Evolutionary conservation across 2,329 filamentous ascomycete genomes (phyloP), one percentile per base, ranked within the genome.

Genomic region (Elsinoe arachidis): DNA sequence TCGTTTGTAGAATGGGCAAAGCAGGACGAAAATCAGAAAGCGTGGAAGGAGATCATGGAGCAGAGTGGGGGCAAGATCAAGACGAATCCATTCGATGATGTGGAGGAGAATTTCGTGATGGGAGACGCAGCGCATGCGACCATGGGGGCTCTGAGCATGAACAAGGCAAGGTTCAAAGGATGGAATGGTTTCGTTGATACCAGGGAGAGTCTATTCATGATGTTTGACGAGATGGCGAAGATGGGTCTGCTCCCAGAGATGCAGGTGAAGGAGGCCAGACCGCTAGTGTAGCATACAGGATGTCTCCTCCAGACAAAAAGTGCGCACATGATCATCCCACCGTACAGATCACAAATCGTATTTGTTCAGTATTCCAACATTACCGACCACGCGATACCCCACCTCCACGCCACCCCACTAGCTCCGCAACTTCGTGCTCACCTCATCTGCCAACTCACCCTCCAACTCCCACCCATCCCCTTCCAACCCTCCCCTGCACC

Each of bases 131-230:
- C 70, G 34, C 59, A 77, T 57, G 63, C 68, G 38, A 65, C 69
- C 15, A 55, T 65, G 2, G 65, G 62, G 1, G 61, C 59, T 41
- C 64, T 68, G 41, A 68, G 70, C 7, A 75, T 75, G 72, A 73
- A 73, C 59, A 78, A 78, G 63, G 71, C 72, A 30, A 69, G 72
- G 41, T 72, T 73, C 56, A 64, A 77, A 60, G 76, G 76, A 0
- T 78, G 73, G 70, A 71, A 71, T 59, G 76, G 76, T 0, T 72
- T 73, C 60, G 74, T 78, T 4, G 74, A 78, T 59, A 73, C 73
- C 1, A 63, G 68, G 19, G 74, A 78, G 58, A 72, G 71, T 35
- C 68, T 78, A 26, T 68, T 67, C 34, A 67, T 73, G 61, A 72
- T 74, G 5, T 68, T 76, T 56, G 61, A 66, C 1, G 72, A 77